Evolutionary conservation across 352 stramenopile genomes (phyloP), one percentile per base, ranked within the genome.

Genomic region (Phytophthora chlamydospora): DNA sequence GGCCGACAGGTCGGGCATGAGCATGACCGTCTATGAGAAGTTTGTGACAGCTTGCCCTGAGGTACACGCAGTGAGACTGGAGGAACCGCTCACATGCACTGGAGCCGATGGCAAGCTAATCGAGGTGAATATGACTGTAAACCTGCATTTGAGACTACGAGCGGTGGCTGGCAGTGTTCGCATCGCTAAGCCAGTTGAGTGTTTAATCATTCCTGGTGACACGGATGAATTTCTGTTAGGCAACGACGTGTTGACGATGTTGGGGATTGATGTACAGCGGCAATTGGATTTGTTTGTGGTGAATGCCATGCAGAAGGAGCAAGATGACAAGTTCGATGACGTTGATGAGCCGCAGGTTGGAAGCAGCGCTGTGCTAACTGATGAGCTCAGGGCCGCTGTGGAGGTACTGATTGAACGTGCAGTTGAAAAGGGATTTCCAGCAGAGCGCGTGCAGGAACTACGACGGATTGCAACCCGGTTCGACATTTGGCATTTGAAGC

Each of bases 141-240:
- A 63, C 43, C 17, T 52, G 19, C 43, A 51, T 12, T 6, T 63
- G 17, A 63, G 44, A 27, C 27, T 63, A 10, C 13, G 14, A 33
- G 49, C 38, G 17, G 44, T 63, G 3, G 56, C 45, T 27, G 45
- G 39, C 39, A 46, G 36, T 31, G 56, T 63, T 3, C 31, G 45
- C 7, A 29, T 67, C 33, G 50, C 36, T 33, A 33, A 57, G 17
- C 49, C 36, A 12, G 58, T 62, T 36, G 44, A 67, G 44, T 51
- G 50, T 46, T 33, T 67, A 12, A 39, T 57, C 43, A 67, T 62
- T 62, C 31, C 31, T 17, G 58, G 50, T 16, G 52, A 41, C 36
- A 45, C 41, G 27, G 24, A 17, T 3, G 43, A 62, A 21, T 61
- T 67, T 21, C 21, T 53, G 19, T n/a, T 67, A 1, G 51, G 50